These are phyloP conservation scores for Rubia peregrina DNA, from an alignment of 305 asterid genomes.

Conservation along the genomic window DNA sequence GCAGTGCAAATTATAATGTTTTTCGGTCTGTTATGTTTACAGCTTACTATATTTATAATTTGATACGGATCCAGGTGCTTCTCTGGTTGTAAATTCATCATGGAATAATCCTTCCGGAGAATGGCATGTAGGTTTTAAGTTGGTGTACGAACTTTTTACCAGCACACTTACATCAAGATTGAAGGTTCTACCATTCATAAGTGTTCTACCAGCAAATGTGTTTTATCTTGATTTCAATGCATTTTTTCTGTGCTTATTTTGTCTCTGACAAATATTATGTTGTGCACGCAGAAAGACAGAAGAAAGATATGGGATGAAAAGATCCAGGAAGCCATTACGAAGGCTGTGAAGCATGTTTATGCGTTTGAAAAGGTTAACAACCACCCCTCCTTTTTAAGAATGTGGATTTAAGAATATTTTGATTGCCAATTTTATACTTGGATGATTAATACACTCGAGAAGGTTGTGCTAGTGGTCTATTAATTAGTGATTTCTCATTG, in stretches of 20 bases:
- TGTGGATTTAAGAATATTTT: background rate
- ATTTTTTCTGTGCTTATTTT: slow-evolving; percentile 7
- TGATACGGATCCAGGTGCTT: slow-evolving; percentile 28
- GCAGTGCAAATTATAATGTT: background rate
- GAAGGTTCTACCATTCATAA: slow-evolving; percentile 46
- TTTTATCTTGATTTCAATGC: slow-evolving; percentile 9
- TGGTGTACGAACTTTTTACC: slow-evolving; percentile 81
- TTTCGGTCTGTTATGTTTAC: background rate
- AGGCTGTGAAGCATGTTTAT: slow-evolving; percentile 81
- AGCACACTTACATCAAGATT: slow-evolving; percentile 58
- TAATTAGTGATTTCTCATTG: slow-evolving; percentile 9
- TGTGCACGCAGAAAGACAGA: slow-evolving; percentile 58
- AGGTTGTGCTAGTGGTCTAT: slow-evolving; percentile 14
- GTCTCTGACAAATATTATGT: slow-evolving; percentile 19
- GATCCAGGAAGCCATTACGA: slow-evolving; percentile 83
- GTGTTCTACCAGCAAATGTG: slow-evolving; percentile 4
- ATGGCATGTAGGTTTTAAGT: slow-evolving; percentile 89
- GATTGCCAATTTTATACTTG: background rate
- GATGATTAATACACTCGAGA: background rate
- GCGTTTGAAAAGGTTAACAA: slow-evolving; percentile 62
- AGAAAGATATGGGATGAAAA: slow-evolving; percentile 82
- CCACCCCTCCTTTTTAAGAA: background rate
- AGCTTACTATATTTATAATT: background rate
- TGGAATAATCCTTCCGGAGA: slow-evolving; percentile 95
- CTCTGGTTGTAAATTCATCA: slow-evolving; percentile 59